Evolutionary conservation across 768 basidiomycete genomes (phyloP), one percentile per base, ranked within the genome.

Genomic region (Agaricus bisporus): DNA sequence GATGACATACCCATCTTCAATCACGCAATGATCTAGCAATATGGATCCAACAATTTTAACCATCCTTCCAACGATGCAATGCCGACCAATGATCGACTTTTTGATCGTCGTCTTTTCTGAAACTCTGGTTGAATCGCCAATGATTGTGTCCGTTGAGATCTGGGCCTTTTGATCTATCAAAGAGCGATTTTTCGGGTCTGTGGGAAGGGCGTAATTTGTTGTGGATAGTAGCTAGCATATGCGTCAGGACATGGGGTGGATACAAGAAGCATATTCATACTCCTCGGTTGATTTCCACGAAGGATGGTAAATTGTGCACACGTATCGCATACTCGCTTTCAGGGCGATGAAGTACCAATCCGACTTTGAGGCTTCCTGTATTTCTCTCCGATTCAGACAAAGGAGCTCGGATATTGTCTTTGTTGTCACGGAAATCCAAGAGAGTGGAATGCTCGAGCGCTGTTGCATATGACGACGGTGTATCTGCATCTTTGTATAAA

Each of bases 1-100:
- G 50, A 43, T 18, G 5, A 63, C 82, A 63, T 58, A 92, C 94
- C 92, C 91, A 54, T 95, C 92, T 41, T 80, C 88, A 11, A 98
- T 71, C 4, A 89, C 78, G 60, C 93, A 95, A 61, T 95, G 93
- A 63, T 97, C 95, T 58, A 94, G 75, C 20, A 98, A 65, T 6
- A 95, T 79, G 59, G 88, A 94, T 10, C 89, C 88, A 2, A 75
- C 76, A 44, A 98, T 82, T 66, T 83, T 90, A n/a, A 80, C 87
- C 75, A 86, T 86, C 65, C 82, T 86, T 2, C 91, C 91, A 49
- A 95, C 86, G 14, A 83, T 70, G 59, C 91, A 94, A 64, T 95
- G 92, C 55, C 85, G 77, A 8, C 91, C 91, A 28, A 93, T 79
- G 15, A 90, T 75, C 2, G 82, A 84, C 61, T 82, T 83, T 65